Conservation (phyloP, 2,329 filamentous ascomycete species). For the Fusarium newnesense region DNA sequence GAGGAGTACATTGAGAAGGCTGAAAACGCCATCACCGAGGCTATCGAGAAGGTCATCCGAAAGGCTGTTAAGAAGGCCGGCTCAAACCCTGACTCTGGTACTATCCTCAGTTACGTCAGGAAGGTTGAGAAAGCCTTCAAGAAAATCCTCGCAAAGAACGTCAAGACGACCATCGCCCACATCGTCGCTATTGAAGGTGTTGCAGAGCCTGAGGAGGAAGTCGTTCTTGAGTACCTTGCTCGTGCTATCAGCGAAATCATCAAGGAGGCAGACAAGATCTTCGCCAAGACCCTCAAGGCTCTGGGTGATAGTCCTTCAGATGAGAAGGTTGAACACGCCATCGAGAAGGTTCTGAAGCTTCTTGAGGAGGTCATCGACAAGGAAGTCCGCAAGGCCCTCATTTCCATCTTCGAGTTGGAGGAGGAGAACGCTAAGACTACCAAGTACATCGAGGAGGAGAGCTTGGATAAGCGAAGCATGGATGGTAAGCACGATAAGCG, state of each 20-base stretch:
- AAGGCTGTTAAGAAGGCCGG: background rate
- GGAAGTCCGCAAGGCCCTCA: constrained; percentile 15
- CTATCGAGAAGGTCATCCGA: constrained; percentile 7
- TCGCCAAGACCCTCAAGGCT: constrained; percentile 1
- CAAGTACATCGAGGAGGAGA: background rate
- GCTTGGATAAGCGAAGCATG: background rate
- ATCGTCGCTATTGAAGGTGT: constrained; percentile 9
- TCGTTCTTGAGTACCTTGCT: background rate
- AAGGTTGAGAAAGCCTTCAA: constrained; percentile 17
- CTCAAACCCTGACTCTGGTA: background rate
- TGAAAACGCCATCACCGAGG: constrained; percentile 1
- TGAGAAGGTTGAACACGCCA: background rate
- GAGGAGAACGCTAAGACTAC: background rate
- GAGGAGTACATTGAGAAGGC: constrained; percentile 5
- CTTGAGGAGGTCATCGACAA: constrained; percentile 18
- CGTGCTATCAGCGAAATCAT: background rate
- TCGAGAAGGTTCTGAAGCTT: constrained; percentile 9
- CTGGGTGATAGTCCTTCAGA: constrained; percentile 5
- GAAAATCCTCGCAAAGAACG: constrained; percentile 4
- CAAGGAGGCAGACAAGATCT: constrained; percentile 5
- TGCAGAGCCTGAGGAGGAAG: background rate
- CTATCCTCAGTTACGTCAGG: background rate
- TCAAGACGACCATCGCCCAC: constrained; percentile 1
- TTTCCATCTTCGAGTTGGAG: constrained; percentile 13
- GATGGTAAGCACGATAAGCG: constrained; percentile 14